phyloP scores from a whole-genome alignment of 2,329 filamentous ascomycete species.

The Zalaria sp. region DNA sequence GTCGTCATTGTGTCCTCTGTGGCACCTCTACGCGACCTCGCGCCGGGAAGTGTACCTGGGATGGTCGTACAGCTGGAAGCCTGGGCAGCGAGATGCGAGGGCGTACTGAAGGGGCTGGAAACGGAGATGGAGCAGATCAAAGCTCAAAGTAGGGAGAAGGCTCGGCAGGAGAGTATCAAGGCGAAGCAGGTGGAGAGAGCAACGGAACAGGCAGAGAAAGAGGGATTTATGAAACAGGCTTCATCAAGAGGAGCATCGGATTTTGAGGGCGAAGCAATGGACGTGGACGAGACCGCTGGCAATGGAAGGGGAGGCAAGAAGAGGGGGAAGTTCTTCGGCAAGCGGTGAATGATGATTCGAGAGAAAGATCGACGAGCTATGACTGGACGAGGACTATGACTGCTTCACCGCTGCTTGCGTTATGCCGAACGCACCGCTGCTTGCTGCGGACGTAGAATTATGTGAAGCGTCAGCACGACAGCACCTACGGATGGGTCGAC shows the following conservation, averaged over 20 bases:
- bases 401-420: too few relatives aligned
- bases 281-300: constrained; percentile 14
- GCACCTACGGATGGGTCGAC: too few relatives aligned
- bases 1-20: constrained; percentile 67
- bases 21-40: constrained; percentile 73
- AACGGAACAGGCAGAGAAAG: constrained; percentile 7
- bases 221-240: constrained; percentile 10
- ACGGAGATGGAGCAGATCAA: constrained; percentile 57
- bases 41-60: constrained; percentile 53
- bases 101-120: constrained; percentile 62
- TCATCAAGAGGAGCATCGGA: constrained; percentile 9
- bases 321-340: not conserved
- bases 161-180: constrained; percentile 28
- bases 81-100: constrained; percentile 69
- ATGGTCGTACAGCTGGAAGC: constrained; percentile 55
- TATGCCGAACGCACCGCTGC: too few relatives aligned
- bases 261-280: constrained; percentile 16
- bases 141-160: constrained; percentile 22
- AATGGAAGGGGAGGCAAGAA: constrained; percentile 5
- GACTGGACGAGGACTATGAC: too few relatives aligned
- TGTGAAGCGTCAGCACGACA: too few relatives aligned
- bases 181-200: constrained; percentile 23
- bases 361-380: not conserved
- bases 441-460: too few relatives aligned
- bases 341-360: not conserved